These are phyloP conservation scores for Citrus sp. DNA, from an alignment of 345 rosid species.

Conservation along the genomic window DNA sequence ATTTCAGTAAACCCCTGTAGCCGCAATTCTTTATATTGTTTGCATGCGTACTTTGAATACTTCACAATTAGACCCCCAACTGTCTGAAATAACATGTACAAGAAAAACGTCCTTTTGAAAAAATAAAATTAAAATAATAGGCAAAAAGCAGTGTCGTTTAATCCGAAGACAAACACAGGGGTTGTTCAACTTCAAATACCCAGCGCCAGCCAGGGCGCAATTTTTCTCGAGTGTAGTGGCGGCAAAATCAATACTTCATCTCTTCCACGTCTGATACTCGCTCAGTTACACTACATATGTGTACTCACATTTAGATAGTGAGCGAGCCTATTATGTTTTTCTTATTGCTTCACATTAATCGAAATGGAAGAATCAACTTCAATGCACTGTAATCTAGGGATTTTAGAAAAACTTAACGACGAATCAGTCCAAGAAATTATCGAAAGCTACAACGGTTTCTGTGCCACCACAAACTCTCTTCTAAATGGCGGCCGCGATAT, in stretches of 20 bases:
- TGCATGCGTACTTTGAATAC: too few species aligned
- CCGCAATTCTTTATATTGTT: too few species aligned
- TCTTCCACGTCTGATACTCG: neutral
- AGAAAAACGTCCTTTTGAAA: too few species aligned
- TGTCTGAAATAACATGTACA: too few species aligned
- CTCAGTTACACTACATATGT: neutral
- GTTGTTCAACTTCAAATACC: too few species aligned
- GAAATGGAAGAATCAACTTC: conserved; percentile 46
- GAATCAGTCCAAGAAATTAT: conserved; percentile 53
- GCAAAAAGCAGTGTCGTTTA: too few species aligned
- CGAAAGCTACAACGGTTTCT: conserved; percentile 56
- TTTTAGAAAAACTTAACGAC: conserved; percentile 48
- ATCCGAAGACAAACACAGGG: too few species aligned
- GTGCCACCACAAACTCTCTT: conserved; percentile 52
- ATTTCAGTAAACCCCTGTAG: too few species aligned
- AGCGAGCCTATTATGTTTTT: neutral
- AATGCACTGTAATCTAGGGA: conserved; percentile 37
- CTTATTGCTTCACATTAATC: neutral
- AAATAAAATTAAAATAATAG: too few species aligned
- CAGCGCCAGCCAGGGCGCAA: too few species aligned
- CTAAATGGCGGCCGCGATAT: conserved; percentile 41
- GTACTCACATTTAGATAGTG: neutral
- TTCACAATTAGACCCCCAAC: too few species aligned
- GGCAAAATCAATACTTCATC: neutral
- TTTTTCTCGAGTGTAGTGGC: neutral